These are phyloP conservation scores for Rhytidiadelphus loreus DNA, from an alignment of 225 moss, liverwort and hornwort genomes.

Conservation along the genomic window DNA sequence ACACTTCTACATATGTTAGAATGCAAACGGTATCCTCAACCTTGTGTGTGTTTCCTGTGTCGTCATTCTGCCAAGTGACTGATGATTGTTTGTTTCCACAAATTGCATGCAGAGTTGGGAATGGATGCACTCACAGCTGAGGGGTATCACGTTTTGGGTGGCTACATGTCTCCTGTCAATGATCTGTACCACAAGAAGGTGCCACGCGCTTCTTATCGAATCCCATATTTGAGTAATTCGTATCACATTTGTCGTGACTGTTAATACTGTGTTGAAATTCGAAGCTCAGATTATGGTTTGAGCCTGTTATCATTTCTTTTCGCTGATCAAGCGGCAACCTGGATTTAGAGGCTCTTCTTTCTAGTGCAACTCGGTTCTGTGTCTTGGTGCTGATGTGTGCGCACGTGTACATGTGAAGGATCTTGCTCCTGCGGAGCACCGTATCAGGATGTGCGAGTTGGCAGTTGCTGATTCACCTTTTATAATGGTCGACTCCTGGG, in stretches of 20 bases:
- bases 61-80: background rate
- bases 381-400: slow-evolving; percentile 11
- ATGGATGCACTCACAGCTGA: slow-evolving; percentile 72
- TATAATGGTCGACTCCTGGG: slow-evolving; percentile 97
- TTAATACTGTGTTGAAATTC: background rate
- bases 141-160: slow-evolving; percentile 85
- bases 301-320: background rate
- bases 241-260: background rate
- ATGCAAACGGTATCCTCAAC: background rate
- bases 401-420: slow-evolving; percentile 48
- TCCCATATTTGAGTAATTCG: background rate
- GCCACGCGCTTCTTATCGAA: background rate
- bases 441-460: slow-evolving; percentile 80
- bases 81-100: background rate
- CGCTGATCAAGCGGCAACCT: background rate
- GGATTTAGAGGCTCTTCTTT: background rate
- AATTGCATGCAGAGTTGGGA: slow-evolving; percentile 54
- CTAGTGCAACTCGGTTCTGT: background rate
- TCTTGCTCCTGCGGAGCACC: slow-evolving; percentile 92
- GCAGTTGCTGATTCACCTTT: slow-evolving; percentile 80
- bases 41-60: background rate
- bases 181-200: slow-evolving; percentile 91
- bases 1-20: background rate
- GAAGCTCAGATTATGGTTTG: background rate
- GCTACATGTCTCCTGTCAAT: slow-evolving; percentile 90